Conservation (phyloP, 2,329 filamentous ascomycete species). For the Penicillium brasilianum region DNA sequence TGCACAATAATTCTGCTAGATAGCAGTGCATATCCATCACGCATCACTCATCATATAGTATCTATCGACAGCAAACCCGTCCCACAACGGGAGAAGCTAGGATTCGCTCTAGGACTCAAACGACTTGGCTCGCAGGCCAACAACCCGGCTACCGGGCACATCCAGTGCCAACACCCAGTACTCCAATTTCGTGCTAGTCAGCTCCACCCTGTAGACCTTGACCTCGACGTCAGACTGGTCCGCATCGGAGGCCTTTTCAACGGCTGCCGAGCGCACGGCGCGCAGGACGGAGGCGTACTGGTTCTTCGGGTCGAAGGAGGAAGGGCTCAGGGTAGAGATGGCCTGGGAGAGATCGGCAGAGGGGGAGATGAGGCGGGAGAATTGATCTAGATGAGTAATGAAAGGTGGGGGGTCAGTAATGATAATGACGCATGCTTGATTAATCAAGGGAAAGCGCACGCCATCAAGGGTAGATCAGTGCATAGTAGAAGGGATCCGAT, state of each 20-base stretch:
- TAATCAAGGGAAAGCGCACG: neutral
- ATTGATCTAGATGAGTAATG: constrained; percentile 60
- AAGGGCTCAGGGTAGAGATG: constrained; percentile 68
- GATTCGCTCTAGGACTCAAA: constrained; percentile 66
- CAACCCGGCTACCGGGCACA: constrained; percentile 63
- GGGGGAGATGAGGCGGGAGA: constrained; percentile 66
- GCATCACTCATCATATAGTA: neutral
- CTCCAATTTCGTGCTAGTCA: constrained; percentile 68
- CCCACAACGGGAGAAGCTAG: too few species aligned
- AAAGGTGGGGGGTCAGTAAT: neutral
- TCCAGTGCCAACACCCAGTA: constrained; percentile 78
- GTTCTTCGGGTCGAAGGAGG: constrained; percentile 74
- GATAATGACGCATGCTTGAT: neutral
- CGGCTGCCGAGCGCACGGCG: constrained; percentile 61
- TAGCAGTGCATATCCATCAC: neutral
- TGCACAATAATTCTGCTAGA: neutral
- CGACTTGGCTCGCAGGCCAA: constrained; percentile 78
- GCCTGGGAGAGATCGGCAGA: constrained; percentile 34
- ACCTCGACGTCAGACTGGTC: constrained; percentile 59
- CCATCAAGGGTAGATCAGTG: constrained; percentile 8
- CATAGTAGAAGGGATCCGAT: neutral
- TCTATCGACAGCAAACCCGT: neutral
- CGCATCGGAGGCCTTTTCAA: constrained; percentile 37
- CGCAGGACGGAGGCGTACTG: constrained; percentile 61
- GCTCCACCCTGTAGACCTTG: constrained; percentile 73